Evolutionary conservation across 257 asterid genomes (phyloP), one percentile per base, ranked within the genome.

Genomic region (Fraxinus cuspidata): DNA sequence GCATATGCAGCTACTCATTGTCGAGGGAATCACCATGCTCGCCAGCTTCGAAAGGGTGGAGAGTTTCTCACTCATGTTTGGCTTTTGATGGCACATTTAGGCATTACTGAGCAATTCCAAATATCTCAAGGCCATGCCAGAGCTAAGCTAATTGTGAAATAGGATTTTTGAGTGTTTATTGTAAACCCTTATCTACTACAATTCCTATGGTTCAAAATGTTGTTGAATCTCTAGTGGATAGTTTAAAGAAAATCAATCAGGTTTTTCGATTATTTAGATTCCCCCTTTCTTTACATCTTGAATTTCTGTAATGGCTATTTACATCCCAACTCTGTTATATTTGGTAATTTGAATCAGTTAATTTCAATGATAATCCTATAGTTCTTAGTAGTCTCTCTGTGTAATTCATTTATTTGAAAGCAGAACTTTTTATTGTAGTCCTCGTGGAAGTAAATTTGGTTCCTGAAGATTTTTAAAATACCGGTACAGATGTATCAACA

Each of bases 71-170:
- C 88, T 70, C 90, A 87, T 81, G 89, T 89, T 0, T 89, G 94
- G 94, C 90, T 89, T 74, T 81, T 89, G 38, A 87, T 89, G 94
- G 90, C 88, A 9, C 94, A 87, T 74, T 81, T 89, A 12, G 92
- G 91, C 60, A 86, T 89, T 53, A 86, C 92, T 3, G 89, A 84
- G 25, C 91, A 86, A 38, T 83, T 87, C 38, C 88, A 84, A 85
- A 87, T 87, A 25, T 12, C 80, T 75, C 88, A 82, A 65, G 91
- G 91, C 38, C 94, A 87, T 69, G 89, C 89, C 13, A 87, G 89
- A 77, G 89, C 91, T 66, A 87, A 89, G 82, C 80, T 84, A 37
- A 73, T 64, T 29, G 85, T 73, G n/a, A 77, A 82, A 70, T 87
- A 83, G 81, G 27, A 56, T 63, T 53, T 70, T 19, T 44, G 21